Conservation (phyloP, 345 rosid genomes). For the Populus pruinosa region DNA sequence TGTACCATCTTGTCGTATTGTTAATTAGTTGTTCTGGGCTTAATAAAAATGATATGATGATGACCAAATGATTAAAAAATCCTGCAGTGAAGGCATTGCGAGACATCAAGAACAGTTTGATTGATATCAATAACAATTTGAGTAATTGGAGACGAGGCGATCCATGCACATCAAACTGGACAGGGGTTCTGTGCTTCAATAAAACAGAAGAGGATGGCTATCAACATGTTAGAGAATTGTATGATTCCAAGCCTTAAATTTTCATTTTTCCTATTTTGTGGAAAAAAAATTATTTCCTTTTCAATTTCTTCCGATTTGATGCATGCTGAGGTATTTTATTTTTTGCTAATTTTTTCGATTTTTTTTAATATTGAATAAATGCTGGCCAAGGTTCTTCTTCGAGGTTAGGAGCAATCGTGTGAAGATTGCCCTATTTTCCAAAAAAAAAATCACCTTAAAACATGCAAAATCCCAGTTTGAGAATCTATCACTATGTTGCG, state of each 20-base stretch:
- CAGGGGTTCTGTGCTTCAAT: conserved; percentile 77
- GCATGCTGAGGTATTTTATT: not conserved
- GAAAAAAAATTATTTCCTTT: not conserved
- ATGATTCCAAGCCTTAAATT: conserved; percentile 17
- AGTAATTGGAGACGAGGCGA: conserved; percentile 78
- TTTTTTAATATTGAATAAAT: not conserved
- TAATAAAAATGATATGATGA: not conserved
- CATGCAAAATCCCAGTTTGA: not conserved
- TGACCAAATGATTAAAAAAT: conserved; percentile 8
- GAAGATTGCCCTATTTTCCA: not conserved
- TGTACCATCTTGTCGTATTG: not conserved
- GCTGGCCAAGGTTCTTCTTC: not conserved
- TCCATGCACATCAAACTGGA: conserved; percentile 86
- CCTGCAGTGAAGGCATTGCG: conserved; percentile 62
- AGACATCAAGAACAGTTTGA: conserved; percentile 46
- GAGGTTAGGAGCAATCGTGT: not conserved
- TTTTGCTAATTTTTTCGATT: not conserved
- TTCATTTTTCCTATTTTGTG: not conserved
- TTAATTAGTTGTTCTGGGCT: not conserved
- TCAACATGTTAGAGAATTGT: conserved; percentile 78
- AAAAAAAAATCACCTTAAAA: not conserved
- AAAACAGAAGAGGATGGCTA: conserved; percentile 54
- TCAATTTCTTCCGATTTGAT: not conserved
- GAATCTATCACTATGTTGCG: not conserved
- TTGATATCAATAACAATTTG: conserved; percentile 58